Evolutionary conservation across 805 yeast genomes (phyloP).

Genomic region (Brettanomyces anomalus): DNA sequence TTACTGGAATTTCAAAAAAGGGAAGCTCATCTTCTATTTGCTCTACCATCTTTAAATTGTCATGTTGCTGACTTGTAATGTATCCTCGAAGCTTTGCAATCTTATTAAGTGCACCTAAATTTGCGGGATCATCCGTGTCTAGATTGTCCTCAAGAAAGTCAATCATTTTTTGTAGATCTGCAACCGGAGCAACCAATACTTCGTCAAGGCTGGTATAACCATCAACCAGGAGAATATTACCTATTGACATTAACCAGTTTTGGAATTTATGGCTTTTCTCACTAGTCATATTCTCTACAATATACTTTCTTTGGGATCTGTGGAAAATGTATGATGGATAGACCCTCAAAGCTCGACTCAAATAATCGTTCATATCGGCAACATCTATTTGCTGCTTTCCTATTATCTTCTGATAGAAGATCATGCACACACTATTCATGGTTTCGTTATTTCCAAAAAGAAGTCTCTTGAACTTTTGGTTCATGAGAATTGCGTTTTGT

Average conservation of each 20-base stretch:
- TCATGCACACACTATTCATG: slow-evolving; percentile 7
- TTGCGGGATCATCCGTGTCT: not conserved
- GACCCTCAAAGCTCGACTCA: slow-evolving; percentile 16
- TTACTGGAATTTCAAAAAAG: slow-evolving; percentile 10
- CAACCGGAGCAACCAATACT: slow-evolving; percentile 6
- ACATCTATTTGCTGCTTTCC: slow-evolving; percentile 2
- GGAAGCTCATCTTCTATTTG: not conserved
- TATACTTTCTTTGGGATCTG: not conserved
- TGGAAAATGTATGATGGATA: slow-evolving; percentile 18
- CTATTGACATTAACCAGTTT: slow-evolving; percentile 8
- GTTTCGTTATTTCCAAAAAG: slow-evolving; percentile 14
- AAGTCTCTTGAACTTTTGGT: not conserved
- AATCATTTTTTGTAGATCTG: not conserved
- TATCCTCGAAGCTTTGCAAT: not conserved
- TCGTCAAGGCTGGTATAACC: slow-evolving; percentile 1
- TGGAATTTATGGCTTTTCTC: slow-evolving; percentile 6
- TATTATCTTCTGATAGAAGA: slow-evolving; percentile 7
- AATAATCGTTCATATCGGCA: slow-evolving; percentile 10
- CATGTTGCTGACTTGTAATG: not conserved
- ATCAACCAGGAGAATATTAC: slow-evolving; percentile 1
- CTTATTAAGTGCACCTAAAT: not conserved
- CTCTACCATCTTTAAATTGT: not conserved
- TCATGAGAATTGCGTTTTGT: slow-evolving; percentile 1
- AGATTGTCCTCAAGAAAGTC: not conserved
- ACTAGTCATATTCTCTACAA: not conserved